Evolutionary conservation across 768 basidiomycete genomes (phyloP).

Genomic region (Pulveroboletus sp.): DNA sequence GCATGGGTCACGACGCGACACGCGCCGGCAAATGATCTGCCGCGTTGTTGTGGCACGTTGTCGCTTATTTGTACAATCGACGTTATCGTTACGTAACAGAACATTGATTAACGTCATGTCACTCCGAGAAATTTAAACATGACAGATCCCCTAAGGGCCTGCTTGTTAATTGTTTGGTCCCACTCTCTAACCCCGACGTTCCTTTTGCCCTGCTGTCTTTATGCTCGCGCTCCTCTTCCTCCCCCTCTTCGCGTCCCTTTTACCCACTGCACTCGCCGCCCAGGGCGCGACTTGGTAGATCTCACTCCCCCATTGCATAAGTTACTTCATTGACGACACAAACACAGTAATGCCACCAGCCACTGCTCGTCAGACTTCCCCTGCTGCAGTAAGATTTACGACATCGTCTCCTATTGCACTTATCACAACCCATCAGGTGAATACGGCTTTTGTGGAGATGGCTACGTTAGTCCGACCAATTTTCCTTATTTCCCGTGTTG

Average conservation of each 20-base stretch:
- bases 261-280: constrained; percentile 17
- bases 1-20: constrained; percentile 11
- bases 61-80: constrained; percentile 15
- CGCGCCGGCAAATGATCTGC: neutral
- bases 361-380: constrained; percentile 37
- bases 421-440: constrained; percentile 33
- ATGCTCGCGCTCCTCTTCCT: constrained; percentile 20
- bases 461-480: constrained; percentile 29
- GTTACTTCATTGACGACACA: neutral
- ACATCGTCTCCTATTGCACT: neutral
- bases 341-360: constrained; percentile 35
- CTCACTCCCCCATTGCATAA: neutral
- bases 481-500: constrained; percentile 1
- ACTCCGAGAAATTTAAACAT: neutral
- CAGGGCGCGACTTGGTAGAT: constrained; percentile 30
- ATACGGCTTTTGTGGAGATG: constrained; percentile 52
- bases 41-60: constrained; percentile 17
- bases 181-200: constrained; percentile 3
- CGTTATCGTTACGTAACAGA: neutral
- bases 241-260: constrained; percentile 14
- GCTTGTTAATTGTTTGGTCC: neutral
- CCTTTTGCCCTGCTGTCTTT: constrained; percentile 16
- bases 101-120: neutral
- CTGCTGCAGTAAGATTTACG: constrained; percentile 40
- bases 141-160: neutral